A percentile compares a stretch with the other conserved stretches of the same genome.
These are phyloP conservation scores for Cephalotrichum gorgonifer DNA, from an alignment of 2,329 filamentous ascomycete genomes.

Conservation along the genomic window DNA sequence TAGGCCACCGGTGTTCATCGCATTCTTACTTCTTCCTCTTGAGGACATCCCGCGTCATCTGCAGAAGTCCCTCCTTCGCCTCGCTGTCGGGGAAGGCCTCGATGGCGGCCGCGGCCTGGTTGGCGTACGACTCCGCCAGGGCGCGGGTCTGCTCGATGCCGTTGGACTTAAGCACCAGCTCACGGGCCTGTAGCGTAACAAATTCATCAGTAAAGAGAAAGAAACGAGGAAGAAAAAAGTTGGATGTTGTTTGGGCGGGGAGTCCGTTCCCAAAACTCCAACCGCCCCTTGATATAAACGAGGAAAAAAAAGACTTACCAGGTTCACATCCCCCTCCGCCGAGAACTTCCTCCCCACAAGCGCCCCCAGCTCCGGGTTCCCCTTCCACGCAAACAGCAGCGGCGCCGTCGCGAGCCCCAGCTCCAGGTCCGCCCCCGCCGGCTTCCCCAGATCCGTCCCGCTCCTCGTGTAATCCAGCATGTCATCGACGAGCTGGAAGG, in stretches of 20 bases:
- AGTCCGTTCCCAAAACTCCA: not conserved
- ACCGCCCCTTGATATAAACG: not conserved
- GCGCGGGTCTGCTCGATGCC: constrained; percentile 88
- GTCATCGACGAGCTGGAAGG: constrained; percentile 96
- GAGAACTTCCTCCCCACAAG: constrained; percentile 89
- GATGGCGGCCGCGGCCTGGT: constrained; percentile 81
- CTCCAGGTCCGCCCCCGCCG: constrained; percentile 87
- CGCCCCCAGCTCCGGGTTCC: constrained; percentile 70
- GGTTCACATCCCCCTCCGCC: constrained; percentile 70
- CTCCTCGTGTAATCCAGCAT: constrained; percentile 93
- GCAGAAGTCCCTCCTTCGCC: constrained; percentile 79
- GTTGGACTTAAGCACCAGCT: constrained; percentile 72
- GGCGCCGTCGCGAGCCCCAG: constrained; percentile 89
- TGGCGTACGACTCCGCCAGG: constrained; percentile 81
- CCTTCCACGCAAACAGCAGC: constrained; percentile 90
- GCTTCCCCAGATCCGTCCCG: constrained; percentile 81
- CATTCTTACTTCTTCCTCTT: constrained; percentile 78
- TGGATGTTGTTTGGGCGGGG: too few relatives aligned
- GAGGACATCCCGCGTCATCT: constrained; percentile 91
- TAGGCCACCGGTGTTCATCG: too few relatives aligned
- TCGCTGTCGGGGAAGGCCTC: constrained; percentile 82
- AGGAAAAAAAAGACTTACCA: constrained; percentile 44
- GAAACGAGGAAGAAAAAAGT: not conserved
- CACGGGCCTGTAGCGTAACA: constrained; percentile 61
- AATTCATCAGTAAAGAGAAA: constrained; percentile 1